Evolutionary conservation across 2,329 filamentous ascomycete genomes (phyloP).

Genomic region (Neurospora sp.): DNA sequence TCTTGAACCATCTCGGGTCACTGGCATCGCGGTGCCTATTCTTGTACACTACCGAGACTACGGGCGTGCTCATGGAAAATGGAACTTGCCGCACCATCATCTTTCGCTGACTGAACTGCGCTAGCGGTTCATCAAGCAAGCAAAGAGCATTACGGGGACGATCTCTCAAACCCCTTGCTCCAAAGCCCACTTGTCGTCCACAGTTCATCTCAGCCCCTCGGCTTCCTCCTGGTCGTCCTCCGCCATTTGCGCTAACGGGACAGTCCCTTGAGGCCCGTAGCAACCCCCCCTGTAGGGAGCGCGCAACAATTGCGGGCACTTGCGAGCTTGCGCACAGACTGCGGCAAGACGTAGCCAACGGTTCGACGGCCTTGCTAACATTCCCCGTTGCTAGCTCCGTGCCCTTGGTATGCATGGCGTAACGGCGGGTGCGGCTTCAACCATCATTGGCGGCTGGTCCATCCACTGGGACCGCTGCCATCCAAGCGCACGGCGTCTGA

Average conservation of each 20-base stretch:
- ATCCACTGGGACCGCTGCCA: neutral
- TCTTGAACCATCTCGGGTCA: neutral
- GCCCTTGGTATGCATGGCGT: conserved; percentile 4
- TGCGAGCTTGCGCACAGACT: neutral
- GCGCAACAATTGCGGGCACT: neutral
- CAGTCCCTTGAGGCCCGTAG: neutral
- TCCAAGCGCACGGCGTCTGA: neutral
- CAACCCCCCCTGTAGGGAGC: neutral
- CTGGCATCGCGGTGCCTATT: neutral
- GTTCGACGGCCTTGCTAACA: neutral
- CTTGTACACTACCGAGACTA: neutral
- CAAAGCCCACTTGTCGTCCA: neutral
- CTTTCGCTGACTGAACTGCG: neutral
- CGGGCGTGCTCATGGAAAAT: neutral
- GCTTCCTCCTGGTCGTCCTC: neutral
- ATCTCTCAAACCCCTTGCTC: neutral
- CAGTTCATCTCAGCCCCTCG: neutral
- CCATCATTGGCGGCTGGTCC: neutral
- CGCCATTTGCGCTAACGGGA: neutral
- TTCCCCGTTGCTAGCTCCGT: neutral
- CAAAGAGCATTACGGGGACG: neutral
- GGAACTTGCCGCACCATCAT: neutral
- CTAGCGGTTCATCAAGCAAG: neutral
- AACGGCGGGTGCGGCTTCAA: conserved; percentile 10
- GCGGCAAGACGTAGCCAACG: neutral